Evolutionary conservation across 225 moss, liverwort and hornwort genomes (phyloP).

Genomic region (Physcomitrellopsis africana): DNA sequence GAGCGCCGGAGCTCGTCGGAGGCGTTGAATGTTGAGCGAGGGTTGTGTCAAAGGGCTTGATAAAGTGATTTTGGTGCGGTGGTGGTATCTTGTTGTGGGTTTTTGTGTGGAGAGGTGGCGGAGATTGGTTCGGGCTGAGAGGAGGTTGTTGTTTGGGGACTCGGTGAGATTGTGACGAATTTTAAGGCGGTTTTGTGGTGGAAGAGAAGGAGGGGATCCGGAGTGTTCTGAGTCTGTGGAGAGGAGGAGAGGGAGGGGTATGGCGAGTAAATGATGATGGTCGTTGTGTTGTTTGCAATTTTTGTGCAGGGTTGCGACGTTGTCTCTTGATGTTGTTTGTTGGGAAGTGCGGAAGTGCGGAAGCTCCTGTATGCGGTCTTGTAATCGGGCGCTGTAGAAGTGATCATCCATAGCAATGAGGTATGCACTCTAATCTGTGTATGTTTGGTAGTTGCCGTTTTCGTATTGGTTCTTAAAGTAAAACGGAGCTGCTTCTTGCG

Average conservation of each 20-base stretch:
- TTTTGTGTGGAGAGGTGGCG: not conserved
- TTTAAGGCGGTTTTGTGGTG: slow-evolving; percentile 19
- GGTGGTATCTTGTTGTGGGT: not conserved
- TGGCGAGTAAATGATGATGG: slow-evolving; percentile 23
- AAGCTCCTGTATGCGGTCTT: slow-evolving; percentile 47
- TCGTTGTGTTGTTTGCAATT: slow-evolving; percentile 35
- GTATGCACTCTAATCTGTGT: slow-evolving; percentile 43
- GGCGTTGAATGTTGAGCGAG: slow-evolving; percentile 21
- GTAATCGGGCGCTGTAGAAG: slow-evolving; percentile 37
- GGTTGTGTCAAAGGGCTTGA: not conserved
- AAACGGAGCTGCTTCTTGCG: slow-evolving; percentile 34
- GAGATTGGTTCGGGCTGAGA: slow-evolving; percentile 33
- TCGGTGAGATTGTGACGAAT: slow-evolving; percentile 30
- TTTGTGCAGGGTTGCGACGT: slow-evolving; percentile 43
- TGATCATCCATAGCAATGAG: slow-evolving; percentile 61
- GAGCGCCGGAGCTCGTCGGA: slow-evolving; percentile 28
- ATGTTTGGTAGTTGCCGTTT: slow-evolving; percentile 10
- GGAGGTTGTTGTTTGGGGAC: slow-evolving; percentile 18
- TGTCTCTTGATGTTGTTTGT: slow-evolving; percentile 50
- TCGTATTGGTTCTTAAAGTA: not conserved
- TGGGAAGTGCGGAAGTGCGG: slow-evolving; percentile 28
- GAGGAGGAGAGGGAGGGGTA: too few relatives aligned
- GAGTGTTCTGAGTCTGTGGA: too few relatives aligned
- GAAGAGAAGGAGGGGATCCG: not conserved
- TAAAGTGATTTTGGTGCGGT: slow-evolving; percentile 12